A percentile compares a stretch with the other conserved stretches of the same genome.
These are phyloP conservation scores for Ramicandelaber brevisporus DNA, from an alignment of 192 early-diverging fungal species.

Conservation along the genomic window DNA sequence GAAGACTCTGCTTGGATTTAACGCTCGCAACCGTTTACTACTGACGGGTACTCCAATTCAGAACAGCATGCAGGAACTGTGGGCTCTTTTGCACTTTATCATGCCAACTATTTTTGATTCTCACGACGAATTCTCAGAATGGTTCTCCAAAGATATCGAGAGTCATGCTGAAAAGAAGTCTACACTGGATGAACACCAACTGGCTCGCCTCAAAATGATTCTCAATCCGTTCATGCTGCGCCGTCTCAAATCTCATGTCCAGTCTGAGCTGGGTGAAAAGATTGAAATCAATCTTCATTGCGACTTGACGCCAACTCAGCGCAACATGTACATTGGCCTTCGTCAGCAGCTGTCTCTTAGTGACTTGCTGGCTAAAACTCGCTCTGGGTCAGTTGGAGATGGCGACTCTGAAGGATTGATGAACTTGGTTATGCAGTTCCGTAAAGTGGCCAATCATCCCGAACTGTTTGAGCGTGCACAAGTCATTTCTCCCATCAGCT, in stretches of 20 bases:
- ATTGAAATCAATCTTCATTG: conserved; percentile 63
- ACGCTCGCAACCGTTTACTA: conserved; percentile 59
- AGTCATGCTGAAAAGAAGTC: conserved; percentile 64
- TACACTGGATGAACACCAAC: conserved; percentile 57
- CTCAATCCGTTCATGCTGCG: conserved; percentile 89
- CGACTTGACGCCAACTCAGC: conserved; percentile 47
- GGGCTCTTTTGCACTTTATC: conserved; percentile 82
- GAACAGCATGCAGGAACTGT: conserved; percentile 84
- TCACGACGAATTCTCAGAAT: conserved; percentile 81
- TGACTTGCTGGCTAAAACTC: conserved; percentile 41
- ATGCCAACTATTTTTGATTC: conserved; percentile 88
- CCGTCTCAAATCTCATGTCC: conserved; percentile 70
- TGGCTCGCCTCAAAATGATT: conserved; percentile 68
- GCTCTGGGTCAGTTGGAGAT: conserved; percentile 15
- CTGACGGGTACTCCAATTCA: conserved; percentile 86
- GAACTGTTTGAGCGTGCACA: conserved; percentile 70
- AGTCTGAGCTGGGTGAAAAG: conserved; percentile 77
- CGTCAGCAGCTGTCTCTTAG: conserved; percentile 54
- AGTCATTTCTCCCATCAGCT: conserved; percentile 40
- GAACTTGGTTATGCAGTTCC: conserved; percentile 88
- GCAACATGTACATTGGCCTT: conserved; percentile 40
- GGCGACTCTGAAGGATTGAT: conserved; percentile 59
- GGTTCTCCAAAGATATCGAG: conserved; percentile 85
- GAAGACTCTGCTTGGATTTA: conserved; percentile 60
- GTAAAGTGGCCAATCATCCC: conserved; percentile 74